Evolutionary conservation across 1,284 basidiomycete species (phyloP).

Genomic region (Clitocybe nebularis): DNA sequence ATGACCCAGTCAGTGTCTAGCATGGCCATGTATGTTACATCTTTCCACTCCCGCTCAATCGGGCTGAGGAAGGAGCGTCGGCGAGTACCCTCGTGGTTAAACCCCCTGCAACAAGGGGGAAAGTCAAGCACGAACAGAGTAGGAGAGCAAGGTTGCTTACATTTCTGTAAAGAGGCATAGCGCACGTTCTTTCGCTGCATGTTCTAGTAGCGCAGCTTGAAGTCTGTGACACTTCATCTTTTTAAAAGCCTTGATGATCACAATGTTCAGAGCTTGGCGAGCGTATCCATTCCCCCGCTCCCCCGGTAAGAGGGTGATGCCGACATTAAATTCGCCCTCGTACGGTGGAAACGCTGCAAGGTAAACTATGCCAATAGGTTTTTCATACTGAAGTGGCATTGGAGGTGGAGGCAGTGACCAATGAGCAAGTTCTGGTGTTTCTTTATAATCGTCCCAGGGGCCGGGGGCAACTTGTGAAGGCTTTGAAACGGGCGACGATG

Average conservation of each 20-base stretch:
- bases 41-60: conserved; percentile 47
- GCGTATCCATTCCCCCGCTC: conserved; percentile 40
- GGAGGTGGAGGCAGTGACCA: not conserved
- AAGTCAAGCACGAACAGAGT: conserved; percentile 6
- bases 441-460: too few species aligned
- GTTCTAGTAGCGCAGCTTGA: conserved; percentile 46
- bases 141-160: conserved; percentile 22
- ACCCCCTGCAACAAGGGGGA: conserved; percentile 33
- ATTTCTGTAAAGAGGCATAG: conserved; percentile 40
- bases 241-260: conserved; percentile 45
- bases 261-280: conserved; percentile 38
- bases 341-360: conserved; percentile 28
- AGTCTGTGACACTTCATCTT: conserved; percentile 50
- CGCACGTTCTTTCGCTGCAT: conserved; percentile 34
- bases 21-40: conserved; percentile 55
- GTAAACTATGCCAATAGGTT: conserved; percentile 41
- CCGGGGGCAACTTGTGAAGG: too few species aligned
- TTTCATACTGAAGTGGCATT: not conserved
- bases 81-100: conserved; percentile 56
- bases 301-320: conserved; percentile 38
- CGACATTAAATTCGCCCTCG: conserved; percentile 46
- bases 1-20: conserved; percentile 58
- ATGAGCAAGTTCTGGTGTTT: too few species aligned
- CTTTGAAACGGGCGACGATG: too few species aligned
- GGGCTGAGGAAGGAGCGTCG: conserved; percentile 46